These are phyloP conservation scores for Didymosphaeria variabile DNA, from an alignment of 2,329 filamentous ascomycete genomes.

Conservation along the genomic window DNA sequence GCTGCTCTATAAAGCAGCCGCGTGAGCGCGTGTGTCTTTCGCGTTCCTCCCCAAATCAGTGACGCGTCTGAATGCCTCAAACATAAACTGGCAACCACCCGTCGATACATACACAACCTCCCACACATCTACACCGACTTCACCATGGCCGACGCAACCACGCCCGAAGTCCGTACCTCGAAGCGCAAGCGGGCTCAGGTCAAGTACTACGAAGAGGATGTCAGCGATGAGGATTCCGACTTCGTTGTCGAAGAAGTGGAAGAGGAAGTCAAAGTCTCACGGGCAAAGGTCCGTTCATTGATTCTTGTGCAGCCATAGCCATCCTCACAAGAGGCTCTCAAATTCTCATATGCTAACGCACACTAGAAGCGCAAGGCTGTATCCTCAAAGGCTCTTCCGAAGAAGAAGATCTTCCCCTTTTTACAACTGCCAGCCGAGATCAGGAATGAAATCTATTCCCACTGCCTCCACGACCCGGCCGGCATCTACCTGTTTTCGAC, in stretches of 20 bases:
- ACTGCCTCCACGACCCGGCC: conserved; percentile 36
- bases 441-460: conserved; percentile 44
- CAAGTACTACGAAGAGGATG: conserved; percentile 38
- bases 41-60: conserved; percentile 24
- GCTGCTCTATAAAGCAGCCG: conserved; percentile 31
- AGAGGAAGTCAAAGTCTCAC: conserved; percentile 26
- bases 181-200: conserved; percentile 47
- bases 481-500: conserved; percentile 38
- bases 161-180: conserved; percentile 36
- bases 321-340: neutral
- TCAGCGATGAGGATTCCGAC: conserved; percentile 26
- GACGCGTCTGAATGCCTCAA: conserved; percentile 12
- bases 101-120: neutral
- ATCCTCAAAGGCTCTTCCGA: conserved; percentile 33
- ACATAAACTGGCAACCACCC: neutral
- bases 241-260: conserved; percentile 16
- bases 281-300: conserved; percentile 35
- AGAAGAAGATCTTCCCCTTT: conserved; percentile 46
- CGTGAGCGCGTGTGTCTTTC: conserved; percentile 35
- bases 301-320: neutral
- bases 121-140: conserved; percentile 3
- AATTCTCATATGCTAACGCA: neutral
- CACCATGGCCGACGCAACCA: conserved; percentile 31
- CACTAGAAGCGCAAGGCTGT: conserved; percentile 33
- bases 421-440: conserved; percentile 46